A percentile compares a stretch with the other conserved stretches of the same genome.
Conservation (phyloP, 768 basidiomycete genomes). For the Xerocomellus amylosporus region DNA sequence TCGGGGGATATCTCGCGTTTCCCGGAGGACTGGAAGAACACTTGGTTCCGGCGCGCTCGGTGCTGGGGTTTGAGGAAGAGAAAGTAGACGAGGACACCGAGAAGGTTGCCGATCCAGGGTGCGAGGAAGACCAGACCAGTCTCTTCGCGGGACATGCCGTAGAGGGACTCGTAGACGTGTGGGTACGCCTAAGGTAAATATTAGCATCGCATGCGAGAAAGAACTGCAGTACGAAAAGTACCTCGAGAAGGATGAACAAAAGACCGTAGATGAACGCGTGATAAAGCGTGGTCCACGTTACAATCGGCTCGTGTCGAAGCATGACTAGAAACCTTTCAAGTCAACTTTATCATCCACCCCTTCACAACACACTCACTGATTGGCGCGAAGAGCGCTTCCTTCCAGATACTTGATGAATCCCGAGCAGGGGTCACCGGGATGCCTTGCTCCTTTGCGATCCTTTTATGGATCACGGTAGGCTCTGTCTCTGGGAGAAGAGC, state of each 20-base stretch:
- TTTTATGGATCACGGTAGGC: slow-evolving; percentile 19
- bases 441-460: slow-evolving; percentile 10
- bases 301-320: slow-evolving; percentile 25
- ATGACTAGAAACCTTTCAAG: slow-evolving; percentile 15
- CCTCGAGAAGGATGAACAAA: slow-evolving; percentile 31
- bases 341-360: not conserved
- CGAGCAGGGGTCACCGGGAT: not conserved
- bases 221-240: not conserved
- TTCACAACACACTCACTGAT: slow-evolving; percentile 20
- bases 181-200: slow-evolving; percentile 19
- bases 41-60: slow-evolving; percentile 14
- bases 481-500: slow-evolving; percentile 27
- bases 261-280: slow-evolving; percentile 30
- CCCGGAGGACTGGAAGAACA: slow-evolving; percentile 20
- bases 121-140: slow-evolving; percentile 24
- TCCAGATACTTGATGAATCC: slow-evolving; percentile 17
- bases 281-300: slow-evolving; percentile 27
- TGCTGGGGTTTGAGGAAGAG: slow-evolving; percentile 22
- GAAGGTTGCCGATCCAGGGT: slow-evolving; percentile 25
- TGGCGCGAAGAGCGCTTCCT: slow-evolving; percentile 22
- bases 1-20: slow-evolving; percentile 25
- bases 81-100: slow-evolving; percentile 28
- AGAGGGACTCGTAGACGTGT: slow-evolving; percentile 17
- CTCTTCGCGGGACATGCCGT: slow-evolving; percentile 26
- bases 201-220: not conserved